Evolutionary conservation across 768 basidiomycete genomes (phyloP), one percentile per base, ranked within the genome.

Genomic region (Xerocomellus chrysenteron): DNA sequence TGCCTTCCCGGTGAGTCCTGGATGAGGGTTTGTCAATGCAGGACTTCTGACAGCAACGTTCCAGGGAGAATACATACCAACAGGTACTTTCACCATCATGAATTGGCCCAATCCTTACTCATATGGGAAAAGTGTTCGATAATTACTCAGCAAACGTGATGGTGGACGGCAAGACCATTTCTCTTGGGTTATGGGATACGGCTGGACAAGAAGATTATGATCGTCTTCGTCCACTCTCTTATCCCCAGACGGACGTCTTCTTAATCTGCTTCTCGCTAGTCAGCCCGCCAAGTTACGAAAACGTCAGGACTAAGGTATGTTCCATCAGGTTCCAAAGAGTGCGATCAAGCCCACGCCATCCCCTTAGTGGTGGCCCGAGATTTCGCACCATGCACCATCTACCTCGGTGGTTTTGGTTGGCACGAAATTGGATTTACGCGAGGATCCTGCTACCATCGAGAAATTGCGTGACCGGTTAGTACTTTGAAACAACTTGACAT

Each of bases 171-270:
- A 95, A 96, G 81, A 97, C 97, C 50, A 95, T 98, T 69, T 97
- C 94, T 58, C 86, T 98, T 54, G 96, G 96, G 48, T 80, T 99
- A 54, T 99, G 97, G 97, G 97, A 99, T 82, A 99, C 97, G n/a
- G 97, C 97, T 36, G 97, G 97, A 63, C 97, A 99, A 76, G 97
- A 99, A 75, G 96, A 99, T 79, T 99, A 96, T 72, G 94, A 96
- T 77, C 89, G 97, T 43, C 89, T 99, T 65, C 88, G 97, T 65
- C 97, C 97, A 50, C 83, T 99, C 65, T 96, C 93, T 60, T 99
- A 99, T 77, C 97, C 97, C 26, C 97, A 98, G 76, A 98, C 97
- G 42, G 96, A 99, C 73, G 94, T 99, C 56, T 99, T 99, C 80
- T 80, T 99, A 76, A 95, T 99, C 72, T 99, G 97, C 75, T 99